Evolutionary conservation across 371 early-diverging fungal genomes (phyloP), one percentile per base, ranked within the genome.

Genomic region (Globomyces sp.): DNA sequence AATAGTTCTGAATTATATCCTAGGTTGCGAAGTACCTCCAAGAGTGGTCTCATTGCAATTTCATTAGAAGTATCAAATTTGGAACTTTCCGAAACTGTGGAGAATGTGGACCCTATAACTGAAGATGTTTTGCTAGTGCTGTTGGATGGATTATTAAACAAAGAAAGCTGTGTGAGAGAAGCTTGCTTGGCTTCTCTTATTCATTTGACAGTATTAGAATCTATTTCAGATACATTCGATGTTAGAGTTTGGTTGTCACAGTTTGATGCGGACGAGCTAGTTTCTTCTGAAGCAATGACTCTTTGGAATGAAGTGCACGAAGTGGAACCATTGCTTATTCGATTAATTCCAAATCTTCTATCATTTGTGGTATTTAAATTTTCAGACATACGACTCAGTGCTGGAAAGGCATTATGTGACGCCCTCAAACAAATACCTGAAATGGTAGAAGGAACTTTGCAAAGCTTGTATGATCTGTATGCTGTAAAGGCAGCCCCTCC

Each of bases 141-240:
- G 36, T 71, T 93, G 2, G 80, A 81, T 11, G 95, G 92, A 1
- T 73, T 93, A 42, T 71, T 89, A 39, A 88, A 83, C 41, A 77
- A 86, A 9, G 92, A 95, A 71, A 73, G 84, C 0, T 77, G 87
- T 59, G 92, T 95, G 24, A 87, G 96, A 11, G 81, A 86, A 57
- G 88, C 92, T 58, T 89, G 90, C 10, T 80, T 95, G 39, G 79
- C 84, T 43, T 92, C 89, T 1, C 75, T 95, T 10, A 88, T 87
- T 64, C 85, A 78, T 66, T 45, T 77, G 68, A 63, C 69, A 2
- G 39, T 67, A 37, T 65, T 36, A 24, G 71, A 69, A 9, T 13
- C 53, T 39, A 36, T 57, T 2, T 62, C 64, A 34, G 68, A 61
- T 2, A 44, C 37, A 11, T 71, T 80, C 67, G 85, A 75, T 50